Evolutionary conservation across 2,329 filamentous ascomycete species (phyloP), one percentile per base, ranked within the genome.

Genomic region (Sporothrix inflata): DNA sequence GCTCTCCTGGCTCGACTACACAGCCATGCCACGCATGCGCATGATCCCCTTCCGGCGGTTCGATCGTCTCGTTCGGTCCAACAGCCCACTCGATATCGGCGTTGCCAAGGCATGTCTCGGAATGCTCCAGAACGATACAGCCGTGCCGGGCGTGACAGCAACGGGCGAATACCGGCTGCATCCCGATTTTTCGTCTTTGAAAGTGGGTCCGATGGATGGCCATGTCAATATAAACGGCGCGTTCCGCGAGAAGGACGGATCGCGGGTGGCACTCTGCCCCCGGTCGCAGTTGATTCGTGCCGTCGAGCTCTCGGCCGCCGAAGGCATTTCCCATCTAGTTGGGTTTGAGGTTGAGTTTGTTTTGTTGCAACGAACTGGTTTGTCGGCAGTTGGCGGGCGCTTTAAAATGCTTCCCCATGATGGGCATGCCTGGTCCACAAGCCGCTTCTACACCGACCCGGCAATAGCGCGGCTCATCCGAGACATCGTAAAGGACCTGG

Each of bases 341-440:
- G 94, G 93, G 0, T 97, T 96, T 75, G 94, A 97, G 79, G 89
- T 97, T 53, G 93, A 97, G 80, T 88, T 96, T 11, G 85, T 92
- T 1, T 90, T 97, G 75, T 83, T 95, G 75, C 85, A 85, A 53
- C 85, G 85, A 24, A 57, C 30, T 1, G 27, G 42, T 8, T 14
- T 77, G n/a, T 30, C 30, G 19, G 19, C 14, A 4, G 7, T 2
- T 79, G 19, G 75, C 74, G 8, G 3, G 3, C 11, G 1, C 79
- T 83, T 81, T 53, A 80, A 81, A 8, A 77, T 81, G 0, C 84
- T 91, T 0, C 78, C 85, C n/a, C 86, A 86, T 8, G 84, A 85
- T 61, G 89, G 89, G 1, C 92, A 95, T 76, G 89, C 90, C 0
- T 95, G 92, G 91, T 90, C 89, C 0, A 87, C 89, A 21, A 85